phyloP scores from a whole-genome alignment of 257 asterid genomes.

The Asclepias syriaca region DNA sequence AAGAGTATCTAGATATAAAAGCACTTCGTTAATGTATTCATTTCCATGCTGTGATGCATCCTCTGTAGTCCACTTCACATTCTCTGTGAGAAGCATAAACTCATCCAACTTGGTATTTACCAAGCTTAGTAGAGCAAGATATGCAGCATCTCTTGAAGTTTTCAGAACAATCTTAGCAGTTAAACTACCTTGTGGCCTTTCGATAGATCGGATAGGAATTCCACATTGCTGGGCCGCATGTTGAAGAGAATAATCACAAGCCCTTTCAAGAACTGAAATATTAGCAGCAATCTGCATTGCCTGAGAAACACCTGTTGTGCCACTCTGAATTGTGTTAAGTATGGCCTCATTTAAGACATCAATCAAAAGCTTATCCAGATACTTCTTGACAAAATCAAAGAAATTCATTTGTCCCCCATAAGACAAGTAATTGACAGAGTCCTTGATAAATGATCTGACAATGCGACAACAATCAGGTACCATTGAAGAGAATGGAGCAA shows the following conservation, averaged over 20 bases:
- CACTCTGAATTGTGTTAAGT: conserved; percentile 52
- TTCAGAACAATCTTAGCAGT: conserved; percentile 80
- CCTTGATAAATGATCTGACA: conserved; percentile 72
- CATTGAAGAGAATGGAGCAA: conserved; percentile 86
- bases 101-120: conserved; percentile 74
- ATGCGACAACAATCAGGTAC: conserved; percentile 86
- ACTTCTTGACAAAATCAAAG: conserved; percentile 70
- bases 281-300: conserved; percentile 98
- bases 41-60: conserved; percentile 59
- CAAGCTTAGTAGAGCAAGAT: conserved; percentile 57
- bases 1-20: conserved; percentile 76
- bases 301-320: conserved; percentile 64
- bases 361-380: conserved; percentile 77
- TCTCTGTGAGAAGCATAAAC: conserved; percentile 66
- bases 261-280: conserved; percentile 76
- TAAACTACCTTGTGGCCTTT: conserved; percentile 67
- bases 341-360: conserved; percentile 71
- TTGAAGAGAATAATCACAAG: conserved; percentile 88
- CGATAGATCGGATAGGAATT: conserved; percentile 71
- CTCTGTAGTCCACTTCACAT: conserved; percentile 76
- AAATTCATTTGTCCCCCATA: conserved; percentile 77
- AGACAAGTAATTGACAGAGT: conserved; percentile 73
- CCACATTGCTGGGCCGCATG: conserved; percentile 99
- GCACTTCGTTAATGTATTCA: conserved; percentile 67
- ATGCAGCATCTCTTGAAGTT: conserved; percentile 90